phyloP scores from a whole-genome alignment of 2,329 filamentous ascomycete genomes.

The Dactylellina leptospora region DNA sequence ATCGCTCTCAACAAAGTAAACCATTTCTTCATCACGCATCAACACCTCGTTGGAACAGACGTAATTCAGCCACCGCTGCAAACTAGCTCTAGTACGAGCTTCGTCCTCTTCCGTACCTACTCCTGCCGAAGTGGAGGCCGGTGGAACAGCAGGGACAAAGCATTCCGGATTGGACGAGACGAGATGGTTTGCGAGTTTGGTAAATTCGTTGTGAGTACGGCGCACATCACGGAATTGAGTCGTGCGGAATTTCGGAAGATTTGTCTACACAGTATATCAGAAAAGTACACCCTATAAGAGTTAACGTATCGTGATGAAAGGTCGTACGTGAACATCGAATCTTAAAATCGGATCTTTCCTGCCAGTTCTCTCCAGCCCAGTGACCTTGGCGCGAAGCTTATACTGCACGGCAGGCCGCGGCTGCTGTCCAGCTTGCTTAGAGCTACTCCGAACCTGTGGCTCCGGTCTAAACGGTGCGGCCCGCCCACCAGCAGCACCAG shows the following conservation, averaged over 20 bases:
- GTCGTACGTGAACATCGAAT: slow-evolving; percentile 90
- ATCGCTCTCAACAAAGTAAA: slow-evolving; percentile 98
- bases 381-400: slow-evolving; percentile 93
- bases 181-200: slow-evolving; percentile 93
- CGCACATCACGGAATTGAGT: slow-evolving; percentile 98
- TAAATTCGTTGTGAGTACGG: slow-evolving; percentile 92
- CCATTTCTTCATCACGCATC: slow-evolving; percentile 95
- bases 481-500: slow-evolving; percentile 7
- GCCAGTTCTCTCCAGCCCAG: slow-evolving; percentile 86
- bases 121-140: slow-evolving; percentile 91
- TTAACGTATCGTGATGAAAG: slow-evolving; percentile 1
- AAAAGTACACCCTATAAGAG: too few species aligned
- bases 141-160: slow-evolving; percentile 90
- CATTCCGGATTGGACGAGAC: slow-evolving; percentile 98
- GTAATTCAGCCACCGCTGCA: slow-evolving; percentile 95
- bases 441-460: slow-evolving; percentile 42
- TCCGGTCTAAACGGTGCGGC: slow-evolving; percentile 32
- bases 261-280: slow-evolving; percentile 71
- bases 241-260: slow-evolving; percentile 96
- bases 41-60: slow-evolving; percentile 91
- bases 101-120: slow-evolving; percentile 97
- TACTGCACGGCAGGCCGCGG: slow-evolving; percentile 72
- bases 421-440: slow-evolving; percentile 59
- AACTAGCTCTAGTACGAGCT: slow-evolving; percentile 80
- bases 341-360: slow-evolving; percentile 94